Evolutionary conservation across 2,329 filamentous ascomycete species (phyloP).

Genomic region (Aspergillus aculeatinus): DNA sequence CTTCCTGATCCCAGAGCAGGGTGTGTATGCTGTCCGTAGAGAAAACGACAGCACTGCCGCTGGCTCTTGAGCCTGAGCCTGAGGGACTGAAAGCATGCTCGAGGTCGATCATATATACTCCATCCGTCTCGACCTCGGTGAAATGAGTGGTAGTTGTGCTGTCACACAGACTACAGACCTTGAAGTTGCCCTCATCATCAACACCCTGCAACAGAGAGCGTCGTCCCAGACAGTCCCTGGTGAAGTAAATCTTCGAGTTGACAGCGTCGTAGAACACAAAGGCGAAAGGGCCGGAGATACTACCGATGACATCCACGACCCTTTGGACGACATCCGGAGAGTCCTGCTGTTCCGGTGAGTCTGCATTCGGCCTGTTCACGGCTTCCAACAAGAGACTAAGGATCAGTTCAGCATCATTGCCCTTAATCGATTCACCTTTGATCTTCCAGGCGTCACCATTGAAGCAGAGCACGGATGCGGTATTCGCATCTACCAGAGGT

Average conservation of each 20-base stretch:
- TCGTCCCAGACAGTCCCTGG: conserved; percentile 81
- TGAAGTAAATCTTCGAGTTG: conserved; percentile 69
- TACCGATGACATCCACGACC: conserved; percentile 52
- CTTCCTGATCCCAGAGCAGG: conserved; percentile 29
- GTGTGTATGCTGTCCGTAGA: conserved; percentile 24
- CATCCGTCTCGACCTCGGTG: conserved; percentile 80
- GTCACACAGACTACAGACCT: conserved; percentile 71
- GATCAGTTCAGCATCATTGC: conserved; percentile 76
- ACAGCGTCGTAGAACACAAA: conserved; percentile 76
- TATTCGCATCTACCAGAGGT: conserved; percentile 62
- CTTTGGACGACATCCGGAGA: conserved; percentile 22
- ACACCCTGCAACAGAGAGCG: conserved; percentile 69
- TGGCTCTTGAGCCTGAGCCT: not conserved
- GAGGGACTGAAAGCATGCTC: conserved; percentile 18
- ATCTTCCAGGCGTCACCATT: conserved; percentile 95
- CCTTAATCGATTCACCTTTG: conserved; percentile 54
- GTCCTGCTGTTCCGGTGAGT: conserved; percentile 13
- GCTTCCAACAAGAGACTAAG: conserved; percentile 59
- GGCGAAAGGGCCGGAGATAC: conserved; percentile 79
- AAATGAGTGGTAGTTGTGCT: conserved; percentile 54
- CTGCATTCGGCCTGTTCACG: conserved; percentile 16
- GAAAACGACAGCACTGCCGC: conserved; percentile 8
- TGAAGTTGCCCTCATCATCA: conserved; percentile 52
- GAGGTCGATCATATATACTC: conserved; percentile 70
- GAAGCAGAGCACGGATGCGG: conserved; percentile 79